These are phyloP conservation scores for Aureobasidium sp. DNA, from an alignment of 2,329 filamentous ascomycete species.

Conservation along the genomic window DNA sequence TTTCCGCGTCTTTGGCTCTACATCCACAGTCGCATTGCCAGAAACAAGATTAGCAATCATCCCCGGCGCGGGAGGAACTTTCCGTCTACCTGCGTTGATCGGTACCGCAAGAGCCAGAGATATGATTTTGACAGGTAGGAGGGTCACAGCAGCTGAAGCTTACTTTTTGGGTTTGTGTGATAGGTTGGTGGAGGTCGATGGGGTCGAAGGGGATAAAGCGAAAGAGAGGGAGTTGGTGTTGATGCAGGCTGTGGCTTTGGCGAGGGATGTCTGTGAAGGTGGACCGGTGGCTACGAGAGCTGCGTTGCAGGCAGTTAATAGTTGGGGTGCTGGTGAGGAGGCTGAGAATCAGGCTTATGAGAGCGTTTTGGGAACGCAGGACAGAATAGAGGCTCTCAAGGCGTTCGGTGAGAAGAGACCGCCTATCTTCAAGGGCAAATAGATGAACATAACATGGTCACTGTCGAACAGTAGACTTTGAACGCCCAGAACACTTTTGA, in stretches of 20 bases:
- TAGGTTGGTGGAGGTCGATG: conserved; percentile 71
- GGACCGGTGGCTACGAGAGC: conserved; percentile 76
- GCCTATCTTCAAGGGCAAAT: conserved; percentile 56
- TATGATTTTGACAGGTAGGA: conserved; percentile 80
- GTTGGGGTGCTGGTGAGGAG: conserved; percentile 56
- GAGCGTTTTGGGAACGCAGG: conserved; percentile 71
- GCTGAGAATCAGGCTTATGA: conserved; percentile 86
- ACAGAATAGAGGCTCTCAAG: conserved; percentile 76
- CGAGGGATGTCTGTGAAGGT: conserved; percentile 79
- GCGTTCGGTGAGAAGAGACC: conserved; percentile 75
- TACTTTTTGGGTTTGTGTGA: conserved; percentile 89
- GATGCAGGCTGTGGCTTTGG: conserved; percentile 67
- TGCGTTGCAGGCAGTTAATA: conserved; percentile 68
- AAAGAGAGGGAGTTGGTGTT: conserved; percentile 56
- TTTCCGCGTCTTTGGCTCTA: conserved; percentile 77
- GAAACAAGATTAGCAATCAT: conserved; percentile 92
- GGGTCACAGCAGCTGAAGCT: conserved; percentile 73
- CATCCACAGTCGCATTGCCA: conserved; percentile 70
- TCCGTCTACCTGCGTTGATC: conserved; percentile 73
- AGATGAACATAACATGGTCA: neutral
- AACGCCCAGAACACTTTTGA: too few species aligned
- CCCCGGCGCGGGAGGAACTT: conserved; percentile 87
- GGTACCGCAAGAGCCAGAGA: conserved; percentile 75
- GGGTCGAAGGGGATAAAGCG: conserved; percentile 43
- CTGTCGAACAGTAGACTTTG: too few species aligned